Evolutionary conservation across 169 alveolate genomes (phyloP).

Genomic region (Plasmodium reichenowi): DNA sequence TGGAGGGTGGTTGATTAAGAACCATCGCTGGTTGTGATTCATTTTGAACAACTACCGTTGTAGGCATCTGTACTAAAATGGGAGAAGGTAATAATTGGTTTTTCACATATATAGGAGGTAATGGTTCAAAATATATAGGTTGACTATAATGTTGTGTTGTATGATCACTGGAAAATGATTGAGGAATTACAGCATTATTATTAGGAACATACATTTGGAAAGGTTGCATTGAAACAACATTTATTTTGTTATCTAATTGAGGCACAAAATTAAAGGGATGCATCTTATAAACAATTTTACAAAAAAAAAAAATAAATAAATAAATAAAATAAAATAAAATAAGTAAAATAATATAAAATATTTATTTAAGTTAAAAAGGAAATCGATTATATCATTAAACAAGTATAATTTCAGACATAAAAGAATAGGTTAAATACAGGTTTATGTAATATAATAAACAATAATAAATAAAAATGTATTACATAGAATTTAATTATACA

Average conservation of each 20-base stretch:
- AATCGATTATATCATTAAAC: neutral
- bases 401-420: slow-evolving; percentile 5
- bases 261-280: slow-evolving; percentile 59
- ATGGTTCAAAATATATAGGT: slow-evolving; percentile 75
- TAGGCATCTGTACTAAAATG: slow-evolving; percentile 83
- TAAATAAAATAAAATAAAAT: neutral
- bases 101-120: slow-evolving; percentile 74
- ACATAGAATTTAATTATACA: neutral
- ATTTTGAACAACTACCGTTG: slow-evolving; percentile 87
- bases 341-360: neutral
- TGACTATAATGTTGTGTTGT: slow-evolving; percentile 56
- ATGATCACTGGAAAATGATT: slow-evolving; percentile 18
- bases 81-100: slow-evolving; percentile 77
- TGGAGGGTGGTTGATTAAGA: slow-evolving; percentile 89
- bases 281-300: slow-evolving; percentile 13
- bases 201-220: slow-evolving; percentile 72
- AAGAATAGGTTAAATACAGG: too few species aligned
- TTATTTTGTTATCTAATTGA: slow-evolving; percentile 59
- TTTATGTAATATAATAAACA: slow-evolving; percentile 10
- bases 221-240: slow-evolving; percentile 54
- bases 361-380: neutral
- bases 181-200: slow-evolving; percentile 58
- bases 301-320: neutral
- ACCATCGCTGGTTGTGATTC: slow-evolving; percentile 87
- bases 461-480: slow-evolving; percentile 2